These are phyloP conservation scores for Calocybe gambosa DNA, from an alignment of 1,284 basidiomycete species.

Conservation along the genomic window DNA sequence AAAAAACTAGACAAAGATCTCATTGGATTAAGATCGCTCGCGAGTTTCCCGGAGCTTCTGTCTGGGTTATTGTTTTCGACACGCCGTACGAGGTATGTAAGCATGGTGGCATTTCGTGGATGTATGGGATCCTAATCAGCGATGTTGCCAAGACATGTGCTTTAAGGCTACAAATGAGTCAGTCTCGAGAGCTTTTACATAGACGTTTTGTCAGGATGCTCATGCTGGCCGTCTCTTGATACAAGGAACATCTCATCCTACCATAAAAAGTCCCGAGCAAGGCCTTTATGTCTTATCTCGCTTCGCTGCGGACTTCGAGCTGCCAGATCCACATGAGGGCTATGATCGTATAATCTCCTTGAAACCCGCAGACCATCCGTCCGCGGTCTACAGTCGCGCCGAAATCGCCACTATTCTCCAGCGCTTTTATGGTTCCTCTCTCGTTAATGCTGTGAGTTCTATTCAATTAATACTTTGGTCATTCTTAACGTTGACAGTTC, in stretches of 20 bases:
- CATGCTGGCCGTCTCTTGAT: neutral
- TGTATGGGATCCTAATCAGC: slow-evolving; percentile 18
- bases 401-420: slow-evolving; percentile 47
- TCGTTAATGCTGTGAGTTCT: slow-evolving; percentile 14
- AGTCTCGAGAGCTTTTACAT: slow-evolving; percentile 19
- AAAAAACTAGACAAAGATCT: slow-evolving; percentile 48
- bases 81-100: slow-evolving; percentile 58
- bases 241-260: slow-evolving; percentile 62
- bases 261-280: slow-evolving; percentile 52
- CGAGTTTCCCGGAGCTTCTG: slow-evolving; percentile 49
- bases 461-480: slow-evolving; percentile 5
- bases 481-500: slow-evolving; percentile 18
- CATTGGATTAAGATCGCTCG: slow-evolving; percentile 67
- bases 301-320: slow-evolving; percentile 51
- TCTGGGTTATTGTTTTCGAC: slow-evolving; percentile 70
- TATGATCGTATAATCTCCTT: slow-evolving; percentile 54
- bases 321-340: slow-evolving; percentile 52
- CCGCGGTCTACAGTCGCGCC: slow-evolving; percentile 40
- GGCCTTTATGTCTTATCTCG: slow-evolving; percentile 52
- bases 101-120: slow-evolving; percentile 5
- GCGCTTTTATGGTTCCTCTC: slow-evolving; percentile 40
- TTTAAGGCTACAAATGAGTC: slow-evolving; percentile 43
- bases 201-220: neutral
- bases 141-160: slow-evolving; percentile 41
- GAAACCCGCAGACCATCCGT: slow-evolving; percentile 43